Evolutionary conservation across 345 rosid genomes (phyloP).

Genomic region (Lepidium africanum): DNA sequence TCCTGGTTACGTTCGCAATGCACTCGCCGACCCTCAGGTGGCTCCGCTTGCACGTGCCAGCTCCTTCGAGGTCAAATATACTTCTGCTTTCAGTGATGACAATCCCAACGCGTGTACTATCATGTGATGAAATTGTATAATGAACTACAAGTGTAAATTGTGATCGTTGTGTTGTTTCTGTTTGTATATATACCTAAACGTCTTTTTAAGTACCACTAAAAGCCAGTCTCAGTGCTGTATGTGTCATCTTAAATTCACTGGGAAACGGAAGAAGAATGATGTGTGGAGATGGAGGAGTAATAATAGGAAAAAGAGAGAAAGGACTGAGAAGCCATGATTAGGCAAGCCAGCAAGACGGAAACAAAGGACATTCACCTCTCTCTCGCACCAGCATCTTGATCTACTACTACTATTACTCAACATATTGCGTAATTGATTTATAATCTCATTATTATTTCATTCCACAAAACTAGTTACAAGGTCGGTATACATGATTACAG

Average conservation of each 20-base stretch:
- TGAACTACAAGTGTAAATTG: not conserved
- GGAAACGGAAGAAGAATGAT: no score
- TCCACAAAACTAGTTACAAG: constrained; percentile 22
- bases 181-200: not conserved
- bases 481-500: constrained; percentile 5
- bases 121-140: constrained; percentile 31
- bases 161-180: not conserved
- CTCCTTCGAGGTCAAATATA: constrained; percentile 57
- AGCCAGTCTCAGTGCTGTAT: not conserved
- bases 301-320: no score
- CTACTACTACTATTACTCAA: no score
- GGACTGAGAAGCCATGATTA: no score
- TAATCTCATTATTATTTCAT: constrained; percentile 2
- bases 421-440: no score
- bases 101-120: constrained; percentile 51
- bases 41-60: constrained; percentile 58
- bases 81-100: constrained; percentile 36
- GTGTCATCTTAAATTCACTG: no score
- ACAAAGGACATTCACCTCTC: no score
- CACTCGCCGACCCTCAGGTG: constrained; percentile 35
- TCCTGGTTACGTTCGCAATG: constrained; percentile 31
- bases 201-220: not conserved
- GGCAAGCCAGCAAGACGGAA: no score
- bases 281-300: no score
- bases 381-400: no score